phyloP scores from a whole-genome alignment of 2,329 filamentous ascomycete species.

The Fusarium cyanostomum region DNA sequence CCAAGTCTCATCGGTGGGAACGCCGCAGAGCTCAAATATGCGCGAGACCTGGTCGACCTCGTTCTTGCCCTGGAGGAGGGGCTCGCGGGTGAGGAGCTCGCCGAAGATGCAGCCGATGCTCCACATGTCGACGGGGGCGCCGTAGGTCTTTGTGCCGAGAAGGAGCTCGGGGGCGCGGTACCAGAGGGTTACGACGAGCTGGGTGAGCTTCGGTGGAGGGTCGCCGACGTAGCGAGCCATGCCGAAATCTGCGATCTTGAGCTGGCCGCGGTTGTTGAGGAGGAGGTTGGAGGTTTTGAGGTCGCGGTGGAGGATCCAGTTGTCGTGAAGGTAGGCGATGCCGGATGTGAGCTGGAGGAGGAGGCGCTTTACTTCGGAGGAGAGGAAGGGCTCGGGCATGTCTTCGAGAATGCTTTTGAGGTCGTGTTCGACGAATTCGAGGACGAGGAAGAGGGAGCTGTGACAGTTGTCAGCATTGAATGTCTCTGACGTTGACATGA shows the following conservation, averaged over 20 bases:
- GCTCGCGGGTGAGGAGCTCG: slow-evolving; percentile 85
- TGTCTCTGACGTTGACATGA: slow-evolving; percentile 28
- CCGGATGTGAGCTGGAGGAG: slow-evolving; percentile 84
- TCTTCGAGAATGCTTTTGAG: slow-evolving; percentile 92
- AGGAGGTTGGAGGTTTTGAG: slow-evolving; percentile 94
- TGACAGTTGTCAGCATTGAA: slow-evolving; percentile 22
- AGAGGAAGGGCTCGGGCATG: slow-evolving; percentile 92
- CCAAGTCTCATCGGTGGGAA: slow-evolving; percentile 85
- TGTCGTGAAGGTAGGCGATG: slow-evolving; percentile 83
- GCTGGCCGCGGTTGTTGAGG: slow-evolving; percentile 91
- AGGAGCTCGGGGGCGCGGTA: slow-evolving; percentile 93
- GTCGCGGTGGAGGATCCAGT: slow-evolving; percentile 93
- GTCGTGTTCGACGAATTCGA: slow-evolving; percentile 98
- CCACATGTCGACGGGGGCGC: slow-evolving; percentile 88
- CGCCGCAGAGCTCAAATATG: slow-evolving; percentile 89
- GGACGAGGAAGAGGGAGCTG: slow-evolving; percentile 86
- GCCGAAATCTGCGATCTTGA: slow-evolving; percentile 97
- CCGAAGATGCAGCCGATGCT: slow-evolving; percentile 95
- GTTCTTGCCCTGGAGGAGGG: slow-evolving; percentile 86
- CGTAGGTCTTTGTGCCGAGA: slow-evolving; percentile 81
- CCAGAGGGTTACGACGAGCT: slow-evolving; percentile 96
- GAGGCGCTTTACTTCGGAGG: slow-evolving; percentile 91
- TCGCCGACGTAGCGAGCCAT: slow-evolving; percentile 92
- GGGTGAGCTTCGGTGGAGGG: slow-evolving; percentile 81
- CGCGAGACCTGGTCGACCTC: slow-evolving; percentile 89